phyloP scores from a whole-genome alignment of 805 yeast species.

The Komagataella ulmi region DNA sequence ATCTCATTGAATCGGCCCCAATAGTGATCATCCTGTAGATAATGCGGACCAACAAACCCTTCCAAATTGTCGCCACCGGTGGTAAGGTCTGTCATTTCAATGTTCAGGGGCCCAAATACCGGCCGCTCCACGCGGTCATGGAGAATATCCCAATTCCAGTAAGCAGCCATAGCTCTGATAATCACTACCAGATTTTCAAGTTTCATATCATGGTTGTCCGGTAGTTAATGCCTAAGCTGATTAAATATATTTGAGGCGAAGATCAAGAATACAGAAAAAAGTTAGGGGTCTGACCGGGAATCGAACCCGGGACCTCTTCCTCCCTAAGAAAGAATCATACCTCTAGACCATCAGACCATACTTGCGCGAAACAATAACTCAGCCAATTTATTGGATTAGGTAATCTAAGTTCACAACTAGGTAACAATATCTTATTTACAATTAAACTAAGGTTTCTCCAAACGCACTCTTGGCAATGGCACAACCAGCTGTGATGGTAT shows the following conservation, averaged over 20 bases:
- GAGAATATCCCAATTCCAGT: neutral
- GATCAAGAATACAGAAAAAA: neutral
- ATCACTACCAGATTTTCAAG: neutral
- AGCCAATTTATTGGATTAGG: neutral
- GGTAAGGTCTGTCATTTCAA: neutral
- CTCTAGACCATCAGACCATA: constrained; percentile 6
- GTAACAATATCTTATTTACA: neutral
- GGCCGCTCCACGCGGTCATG: neutral
- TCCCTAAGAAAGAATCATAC: constrained; percentile 8
- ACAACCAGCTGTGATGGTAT: constrained; percentile 82
- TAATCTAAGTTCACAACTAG: neutral
- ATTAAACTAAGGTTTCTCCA: constrained; percentile 72
- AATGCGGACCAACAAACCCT: neutral
- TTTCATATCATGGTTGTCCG: neutral
- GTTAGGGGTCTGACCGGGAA: constrained; percentile 6
- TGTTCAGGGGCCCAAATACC: neutral
- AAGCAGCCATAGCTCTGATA: neutral
- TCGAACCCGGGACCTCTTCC: constrained; percentile 8
- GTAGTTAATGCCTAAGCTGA: neutral
- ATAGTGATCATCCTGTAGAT: neutral
- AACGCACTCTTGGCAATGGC: constrained; percentile 88
- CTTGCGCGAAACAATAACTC: neutral
- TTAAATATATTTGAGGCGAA: constrained; percentile 25
- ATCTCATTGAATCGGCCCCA: neutral
- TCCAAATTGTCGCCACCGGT: neutral